Base-by-base conservation (phyloP, 495 filamentous ascomycete genomes). In the Letharia lupina region DNA sequence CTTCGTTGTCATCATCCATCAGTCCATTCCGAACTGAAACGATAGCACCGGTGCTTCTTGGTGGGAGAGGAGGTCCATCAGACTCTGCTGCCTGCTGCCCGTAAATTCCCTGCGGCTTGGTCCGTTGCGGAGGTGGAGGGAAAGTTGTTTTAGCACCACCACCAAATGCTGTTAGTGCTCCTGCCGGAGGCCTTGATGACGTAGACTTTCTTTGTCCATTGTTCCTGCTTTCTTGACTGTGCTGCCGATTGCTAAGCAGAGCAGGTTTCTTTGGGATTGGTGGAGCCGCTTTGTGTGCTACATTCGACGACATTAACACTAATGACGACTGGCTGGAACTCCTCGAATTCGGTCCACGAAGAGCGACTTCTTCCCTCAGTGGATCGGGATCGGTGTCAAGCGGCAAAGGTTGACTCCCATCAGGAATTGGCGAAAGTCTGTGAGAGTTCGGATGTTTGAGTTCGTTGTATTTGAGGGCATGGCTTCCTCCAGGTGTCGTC, bases 231-330 rank as follows among this genome's bases (percentile, higher is more conserved):
- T 48, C 63, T 31, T 58, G 45, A 39, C 50, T 64, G 20, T 31
- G 31, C 4, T 56, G 50, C 23, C 35, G 37, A 12, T 44, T 54
- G 15, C 56, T 69, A 31, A 80, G 73, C 5, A 75, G 58, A 28
- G 69, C 68, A 23, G 77, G 75, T 69, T 79, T 79, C 64, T 75
- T 77, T 10, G 76, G 76, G 20, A 75, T 71, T 13, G 75, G 74
- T 4, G 78, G 78, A 28, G 77, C 76, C 28, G 74, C 71, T 70
- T 79, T 80, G 2, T 74, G 73, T 60, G 16, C 33, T 33, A 40
- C 45, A 56, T 52, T 65, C 31, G 70, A 23, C 41, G 67, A 63
- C 39, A 61, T 56, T 20, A 52, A 70, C 33, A 65, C 28, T 44
- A 60, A 33, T 59, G 64, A 42, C 57, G 68, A 54, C 52, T 23